Evolutionary conservation across 2,329 filamentous ascomycete species (phyloP).

Genomic region (Alternaria hordeiaustralica): DNA sequence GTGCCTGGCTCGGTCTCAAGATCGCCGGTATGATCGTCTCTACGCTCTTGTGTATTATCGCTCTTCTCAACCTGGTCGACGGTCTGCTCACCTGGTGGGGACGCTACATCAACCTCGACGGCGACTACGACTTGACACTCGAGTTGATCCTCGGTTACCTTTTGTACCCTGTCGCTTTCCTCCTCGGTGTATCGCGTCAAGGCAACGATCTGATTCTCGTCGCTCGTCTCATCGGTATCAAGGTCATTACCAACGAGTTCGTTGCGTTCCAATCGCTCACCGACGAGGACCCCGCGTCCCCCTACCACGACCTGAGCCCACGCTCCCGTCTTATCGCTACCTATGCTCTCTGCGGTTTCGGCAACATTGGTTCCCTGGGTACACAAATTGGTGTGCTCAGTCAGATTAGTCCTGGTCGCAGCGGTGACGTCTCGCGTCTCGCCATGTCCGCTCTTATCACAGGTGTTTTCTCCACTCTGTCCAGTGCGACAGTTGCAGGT

Average conservation of each 20-base stretch:
- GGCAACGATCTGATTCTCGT: conserved; percentile 71
- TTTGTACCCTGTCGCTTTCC: conserved; percentile 78
- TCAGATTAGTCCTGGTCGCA: conserved; percentile 76
- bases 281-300: conserved; percentile 47
- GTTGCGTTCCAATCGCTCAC: conserved; percentile 70
- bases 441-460: conserved; percentile 79
- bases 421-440: conserved; percentile 76
- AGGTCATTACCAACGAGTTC: conserved; percentile 87
- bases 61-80: conserved; percentile 75
- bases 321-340: conserved; percentile 83
- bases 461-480: conserved; percentile 80
- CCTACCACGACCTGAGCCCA: conserved; percentile 66
- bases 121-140: conserved; percentile 71
- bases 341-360: conserved; percentile 77
- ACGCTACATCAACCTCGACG: conserved; percentile 74
- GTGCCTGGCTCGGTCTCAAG: conserved; percentile 84
- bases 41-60: conserved; percentile 83
- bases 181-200: conserved; percentile 75
- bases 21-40: conserved; percentile 83
- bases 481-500: conserved; percentile 65
- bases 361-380: conserved; percentile 85
- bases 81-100: conserved; percentile 86
- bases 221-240: conserved; percentile 79
- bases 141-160: conserved; percentile 79
- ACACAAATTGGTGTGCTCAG: conserved; percentile 89